These are phyloP conservation scores for Sporobolomyces phaffii DNA, from an alignment of 768 basidiomycete species.

Conservation along the genomic window DNA sequence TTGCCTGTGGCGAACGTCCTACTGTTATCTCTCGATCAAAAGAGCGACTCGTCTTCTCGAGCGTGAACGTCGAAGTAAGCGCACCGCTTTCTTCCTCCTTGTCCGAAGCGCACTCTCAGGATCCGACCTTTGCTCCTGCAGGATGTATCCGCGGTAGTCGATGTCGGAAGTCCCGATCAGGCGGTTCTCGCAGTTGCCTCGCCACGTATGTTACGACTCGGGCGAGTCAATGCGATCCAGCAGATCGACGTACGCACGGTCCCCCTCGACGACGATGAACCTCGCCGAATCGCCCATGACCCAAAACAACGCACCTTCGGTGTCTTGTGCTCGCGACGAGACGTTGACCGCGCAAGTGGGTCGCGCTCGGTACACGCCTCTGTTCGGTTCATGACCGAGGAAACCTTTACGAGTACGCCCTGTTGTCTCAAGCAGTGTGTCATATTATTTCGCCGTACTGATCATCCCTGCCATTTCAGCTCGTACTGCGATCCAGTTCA, in stretches of 20 bases:
- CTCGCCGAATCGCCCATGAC: constrained; percentile 62
- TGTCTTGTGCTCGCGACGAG: constrained; percentile 57
- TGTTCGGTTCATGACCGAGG: constrained; percentile 64
- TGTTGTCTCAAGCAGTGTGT: background rate
- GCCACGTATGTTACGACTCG: constrained; percentile 57
- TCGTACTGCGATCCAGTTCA: background rate
- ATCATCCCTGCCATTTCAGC: constrained; percentile 13
- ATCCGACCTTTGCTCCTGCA: no score
- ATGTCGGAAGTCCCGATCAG: background rate
- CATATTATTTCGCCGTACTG: background rate
- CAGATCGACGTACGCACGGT: constrained; percentile 75
- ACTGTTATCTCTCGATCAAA: constrained; percentile 65
- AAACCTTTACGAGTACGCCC: constrained; percentile 58
- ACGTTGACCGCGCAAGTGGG: constrained; percentile 57
- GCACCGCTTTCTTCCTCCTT: background rate
- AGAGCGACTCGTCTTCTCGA: constrained; percentile 58
- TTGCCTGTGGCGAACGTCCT: constrained; percentile 67
- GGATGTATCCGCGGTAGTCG: no score
- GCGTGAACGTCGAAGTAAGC: constrained; percentile 63
- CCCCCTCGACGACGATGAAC: constrained; percentile 65
- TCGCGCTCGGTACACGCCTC: constrained; percentile 53
- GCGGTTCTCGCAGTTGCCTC: constrained; percentile 52
- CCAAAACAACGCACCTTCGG: constrained; percentile 57
- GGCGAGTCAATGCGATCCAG: constrained; percentile 61
- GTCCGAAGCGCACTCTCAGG: background rate